Conservation (phyloP, 768 basidiomycete species). For the Rhodotorula taiwanensis region DNA sequence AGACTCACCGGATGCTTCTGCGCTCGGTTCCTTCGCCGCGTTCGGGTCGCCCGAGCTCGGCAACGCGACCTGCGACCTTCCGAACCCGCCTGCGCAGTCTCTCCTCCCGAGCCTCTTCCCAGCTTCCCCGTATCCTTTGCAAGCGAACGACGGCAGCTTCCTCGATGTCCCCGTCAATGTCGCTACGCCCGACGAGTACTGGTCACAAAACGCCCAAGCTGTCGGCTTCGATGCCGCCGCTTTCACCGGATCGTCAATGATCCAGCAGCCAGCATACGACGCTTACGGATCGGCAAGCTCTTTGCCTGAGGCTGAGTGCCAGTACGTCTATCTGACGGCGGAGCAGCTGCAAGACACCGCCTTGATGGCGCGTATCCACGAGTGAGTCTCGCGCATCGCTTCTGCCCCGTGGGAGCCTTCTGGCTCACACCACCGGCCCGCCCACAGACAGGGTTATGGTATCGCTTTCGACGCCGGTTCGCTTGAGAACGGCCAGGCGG, state of each 20-base stretch:
- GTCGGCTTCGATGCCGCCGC: no score
- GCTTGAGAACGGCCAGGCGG: no score
- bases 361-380: constrained; percentile 3
- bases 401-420: no score
- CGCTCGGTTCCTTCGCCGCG: not conserved
- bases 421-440: not conserved
- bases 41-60: constrained; percentile 19
- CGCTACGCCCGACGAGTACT: no score
- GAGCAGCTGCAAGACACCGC: constrained; percentile 17
- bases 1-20: not conserved
- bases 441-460: constrained; percentile 20
- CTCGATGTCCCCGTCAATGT: no score
- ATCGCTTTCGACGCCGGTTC: constrained; percentile 20
- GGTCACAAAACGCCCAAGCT: no score
- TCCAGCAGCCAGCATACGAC: no score
- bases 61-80: constrained; percentile 8
- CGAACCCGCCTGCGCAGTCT: not conserved
- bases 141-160: no score
- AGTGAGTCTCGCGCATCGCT: not conserved
- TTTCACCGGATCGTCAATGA: no score
- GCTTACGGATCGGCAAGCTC: no score
- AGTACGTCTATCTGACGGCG: constrained; percentile 10
- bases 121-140: no score
- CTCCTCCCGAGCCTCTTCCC: not conserved
- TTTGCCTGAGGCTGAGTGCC: constrained; percentile 7